Conservation (phyloP, 2,329 filamentous ascomycete species). For the Chaetomiaceae sp. region DNA sequence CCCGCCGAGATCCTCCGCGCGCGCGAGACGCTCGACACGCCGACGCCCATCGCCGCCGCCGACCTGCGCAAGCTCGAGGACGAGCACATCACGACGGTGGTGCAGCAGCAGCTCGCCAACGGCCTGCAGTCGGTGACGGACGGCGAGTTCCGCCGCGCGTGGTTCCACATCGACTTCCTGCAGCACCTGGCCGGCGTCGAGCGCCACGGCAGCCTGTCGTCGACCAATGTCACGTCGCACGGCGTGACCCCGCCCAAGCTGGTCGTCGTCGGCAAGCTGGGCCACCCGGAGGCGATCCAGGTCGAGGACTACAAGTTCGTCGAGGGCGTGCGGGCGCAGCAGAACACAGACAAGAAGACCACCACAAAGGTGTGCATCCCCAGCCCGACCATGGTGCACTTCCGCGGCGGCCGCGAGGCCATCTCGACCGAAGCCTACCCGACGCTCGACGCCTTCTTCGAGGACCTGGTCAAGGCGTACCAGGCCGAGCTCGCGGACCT, state of each 20-base stretch:
- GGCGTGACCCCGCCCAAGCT: slow-evolving; percentile 51
- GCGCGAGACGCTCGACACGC: slow-evolving; percentile 42
- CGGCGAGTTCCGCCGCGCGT: slow-evolving; percentile 53
- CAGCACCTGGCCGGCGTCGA: slow-evolving; percentile 51
- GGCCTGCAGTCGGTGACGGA: slow-evolving; percentile 50
- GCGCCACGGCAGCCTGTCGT: slow-evolving; percentile 42
- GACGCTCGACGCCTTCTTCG: slow-evolving; percentile 51
- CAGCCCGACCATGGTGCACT: slow-evolving; percentile 56
- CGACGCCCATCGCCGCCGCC: slow-evolving; percentile 36
- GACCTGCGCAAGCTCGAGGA: slow-evolving; percentile 49
- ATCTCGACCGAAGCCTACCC: slow-evolving; percentile 52
- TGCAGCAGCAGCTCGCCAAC: slow-evolving; percentile 44
- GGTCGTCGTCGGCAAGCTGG: slow-evolving; percentile 51
- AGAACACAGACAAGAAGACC: slow-evolving; percentile 30
- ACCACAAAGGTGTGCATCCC: slow-evolving; percentile 53
- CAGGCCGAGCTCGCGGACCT: slow-evolving; percentile 50
- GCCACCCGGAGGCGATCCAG: slow-evolving; percentile 50
- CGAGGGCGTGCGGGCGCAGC: slow-evolving; percentile 33
- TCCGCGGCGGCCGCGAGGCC: slow-evolving; percentile 50
- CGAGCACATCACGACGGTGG: slow-evolving; percentile 44
- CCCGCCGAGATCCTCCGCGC: slow-evolving; percentile 46
- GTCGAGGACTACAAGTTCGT: slow-evolving; percentile 54
- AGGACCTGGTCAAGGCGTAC: slow-evolving; percentile 50
- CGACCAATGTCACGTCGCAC: slow-evolving; percentile 41
- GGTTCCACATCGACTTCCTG: slow-evolving; percentile 57